Evolutionary conservation across 2,329 filamentous ascomycete species (phyloP).

Genomic region (Huntiella omanensis): DNA sequence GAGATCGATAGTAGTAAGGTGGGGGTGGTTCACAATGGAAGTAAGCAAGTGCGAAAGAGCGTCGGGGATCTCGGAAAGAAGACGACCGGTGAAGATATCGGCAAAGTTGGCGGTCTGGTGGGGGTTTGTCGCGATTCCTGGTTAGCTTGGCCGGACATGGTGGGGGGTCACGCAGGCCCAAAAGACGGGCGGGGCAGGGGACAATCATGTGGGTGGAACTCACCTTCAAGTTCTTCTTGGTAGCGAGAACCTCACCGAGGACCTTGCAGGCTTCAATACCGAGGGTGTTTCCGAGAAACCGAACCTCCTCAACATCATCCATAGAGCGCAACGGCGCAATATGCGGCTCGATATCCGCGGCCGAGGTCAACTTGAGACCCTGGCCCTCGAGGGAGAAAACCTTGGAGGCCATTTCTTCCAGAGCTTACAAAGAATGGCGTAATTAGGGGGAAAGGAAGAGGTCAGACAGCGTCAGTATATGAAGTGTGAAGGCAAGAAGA

Average conservation of each 20-base stretch:
- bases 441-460: no score
- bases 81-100: constrained; percentile 91
- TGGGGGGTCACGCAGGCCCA: no score
- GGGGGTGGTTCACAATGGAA: constrained; percentile 67
- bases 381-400: constrained; percentile 83
- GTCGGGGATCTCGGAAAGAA: constrained; percentile 82
- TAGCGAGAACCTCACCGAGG: constrained; percentile 64
- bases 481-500: no score
- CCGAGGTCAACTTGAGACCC: constrained; percentile 79
- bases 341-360: constrained; percentile 69
- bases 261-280: constrained; percentile 75
- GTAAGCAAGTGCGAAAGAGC: constrained; percentile 73
- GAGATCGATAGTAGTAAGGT: constrained; percentile 80
- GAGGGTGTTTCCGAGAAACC: constrained; percentile 77
- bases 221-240: constrained; percentile 68
- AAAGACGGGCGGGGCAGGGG: no score
- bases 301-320: constrained; percentile 65
- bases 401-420: constrained; percentile 28
- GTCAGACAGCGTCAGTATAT: no score
- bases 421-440: no score
- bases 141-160: no score
- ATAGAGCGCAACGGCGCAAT: constrained; percentile 56
- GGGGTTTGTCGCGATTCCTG: no score
- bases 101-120: constrained; percentile 63
- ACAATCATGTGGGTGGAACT: constrained; percentile 10